phyloP scores from a whole-genome alignment of 768 basidiomycete genomes.

The Bullera alba region DNA sequence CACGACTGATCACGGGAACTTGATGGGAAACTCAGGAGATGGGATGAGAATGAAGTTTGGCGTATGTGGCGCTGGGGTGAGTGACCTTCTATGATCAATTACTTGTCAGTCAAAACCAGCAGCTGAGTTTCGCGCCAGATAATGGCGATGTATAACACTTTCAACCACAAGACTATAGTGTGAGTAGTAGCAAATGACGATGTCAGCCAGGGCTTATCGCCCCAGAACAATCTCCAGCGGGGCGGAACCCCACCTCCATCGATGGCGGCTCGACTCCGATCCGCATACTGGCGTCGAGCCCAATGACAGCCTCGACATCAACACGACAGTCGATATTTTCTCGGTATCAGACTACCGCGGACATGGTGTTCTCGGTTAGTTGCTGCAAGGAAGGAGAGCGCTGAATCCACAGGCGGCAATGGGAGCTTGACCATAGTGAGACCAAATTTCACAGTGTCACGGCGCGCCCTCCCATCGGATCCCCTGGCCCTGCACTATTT shows the following conservation, averaged over 20 bases:
- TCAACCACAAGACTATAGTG: conserved; percentile 26
- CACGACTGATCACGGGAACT: conserved; percentile 28
- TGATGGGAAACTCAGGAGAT: conserved; percentile 16
- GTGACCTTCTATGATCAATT: background rate
- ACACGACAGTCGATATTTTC: too few species aligned
- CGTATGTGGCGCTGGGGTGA: conserved; percentile 16
- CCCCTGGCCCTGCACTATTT: conserved; percentile 24
- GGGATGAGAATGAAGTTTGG: conserved; percentile 9
- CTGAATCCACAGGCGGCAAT: conserved; percentile 2
- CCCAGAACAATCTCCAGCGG: conserved; percentile 23
- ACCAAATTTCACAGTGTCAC: conserved; percentile 5
- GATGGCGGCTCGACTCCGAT: conserved; percentile 21
- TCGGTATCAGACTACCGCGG: too few species aligned
- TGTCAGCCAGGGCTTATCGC: background rate
- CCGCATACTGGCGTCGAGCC: too few species aligned
- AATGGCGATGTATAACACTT: conserved; percentile 25
- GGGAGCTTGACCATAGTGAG: background rate
- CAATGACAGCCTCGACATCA: too few species aligned
- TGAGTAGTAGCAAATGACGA: conserved; percentile 8
- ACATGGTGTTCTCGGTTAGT: too few species aligned
- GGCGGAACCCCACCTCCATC: conserved; percentile 24
- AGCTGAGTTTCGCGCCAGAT: conserved; percentile 10
- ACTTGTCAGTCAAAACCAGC: too few species aligned
- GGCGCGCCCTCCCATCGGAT: too few species aligned
- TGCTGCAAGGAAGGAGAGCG: too few species aligned